Base-by-base conservation (phyloP, 192 early-diverging fungal genomes). In the Diversispora eburnea region DNA sequence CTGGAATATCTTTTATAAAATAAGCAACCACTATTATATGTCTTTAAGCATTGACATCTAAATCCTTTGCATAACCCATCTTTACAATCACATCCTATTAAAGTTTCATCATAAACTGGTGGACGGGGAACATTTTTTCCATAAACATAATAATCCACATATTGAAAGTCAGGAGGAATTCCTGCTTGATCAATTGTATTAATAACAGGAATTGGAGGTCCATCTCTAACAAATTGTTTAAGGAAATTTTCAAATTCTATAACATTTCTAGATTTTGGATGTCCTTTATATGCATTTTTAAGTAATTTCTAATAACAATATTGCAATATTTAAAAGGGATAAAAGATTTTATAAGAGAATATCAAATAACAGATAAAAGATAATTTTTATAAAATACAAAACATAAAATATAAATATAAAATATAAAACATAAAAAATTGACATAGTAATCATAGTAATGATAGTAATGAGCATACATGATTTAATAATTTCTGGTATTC, bases 111-210 rank as follows among this genome's bases (percentile, higher is more conserved):
- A 12, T 42, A 46, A 22, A 48, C 9, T 15, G 7, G 19, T 25
- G n/a, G 47, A 46, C 64, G 19, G 5, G 64, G 64, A 49, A 66
- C 64, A 13, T 46, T n/a, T 25, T 66, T 22, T 2, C 64, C 64
- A 66, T 66, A 66, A 13, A 66, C 20, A 22, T 66, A 66, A 49
- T 66, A 17, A 48, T 66, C 64, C 19, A 66, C 20, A 66, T 66
- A 66, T 33, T 43, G 46, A 25, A 66, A 66, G 4, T 66, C 41
- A 15, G 45, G 17, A 6, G 64, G 64, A 17, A 49, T 20, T 13
- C 64, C 64, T 22, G 17, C 45, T 22, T 66, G 19, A 66, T 66
- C 64, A 20, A 66, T 66, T 3, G 46, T 46, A 25, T 66, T 66
- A 8, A 66, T 22, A 20, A 66, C 45, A 48, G 64, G 46, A 66